Evolutionary conservation across 1,284 basidiomycete species (phyloP).

Genomic region (Sporisorium iseilematis-ciliati): DNA sequence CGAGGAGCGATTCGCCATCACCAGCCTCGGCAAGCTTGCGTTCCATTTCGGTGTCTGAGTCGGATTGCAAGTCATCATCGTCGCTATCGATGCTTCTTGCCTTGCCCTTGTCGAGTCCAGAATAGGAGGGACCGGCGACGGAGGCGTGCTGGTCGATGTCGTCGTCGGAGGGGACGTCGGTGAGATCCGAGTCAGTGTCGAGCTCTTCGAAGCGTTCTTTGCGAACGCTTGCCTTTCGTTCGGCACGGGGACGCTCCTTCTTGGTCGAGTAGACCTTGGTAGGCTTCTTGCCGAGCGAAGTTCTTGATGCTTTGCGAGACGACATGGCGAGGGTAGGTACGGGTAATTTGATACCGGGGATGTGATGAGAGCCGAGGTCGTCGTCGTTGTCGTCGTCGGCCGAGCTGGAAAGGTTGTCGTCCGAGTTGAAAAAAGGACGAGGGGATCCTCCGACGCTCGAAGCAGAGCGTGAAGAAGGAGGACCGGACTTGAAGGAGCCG

Average conservation of each 20-base stretch:
- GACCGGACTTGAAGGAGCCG: conserved; percentile 33
- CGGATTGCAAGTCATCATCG: conserved; percentile 38
- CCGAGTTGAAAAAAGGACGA: conserved; percentile 39
- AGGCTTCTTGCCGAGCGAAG: conserved; percentile 29
- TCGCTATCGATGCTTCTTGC: conserved; percentile 47
- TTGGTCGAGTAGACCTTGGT: conserved; percentile 44
- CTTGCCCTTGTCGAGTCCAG: conserved; percentile 42
- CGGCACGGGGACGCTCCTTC: conserved; percentile 47
- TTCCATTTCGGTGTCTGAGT: conserved; percentile 66
- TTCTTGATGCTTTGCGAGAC: conserved; percentile 37
- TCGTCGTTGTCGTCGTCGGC: conserved; percentile 45
- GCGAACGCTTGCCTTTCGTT: conserved; percentile 61
- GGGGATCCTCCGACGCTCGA: conserved; percentile 48
- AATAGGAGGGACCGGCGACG: conserved; percentile 26
- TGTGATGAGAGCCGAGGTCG: conserved; percentile 47
- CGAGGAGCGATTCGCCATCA: conserved; percentile 67
- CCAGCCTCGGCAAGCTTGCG: conserved; percentile 65
- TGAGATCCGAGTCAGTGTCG: conserved; percentile 54
- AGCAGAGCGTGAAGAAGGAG: conserved; percentile 40
- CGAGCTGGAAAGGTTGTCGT: conserved; percentile 45
- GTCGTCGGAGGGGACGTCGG: conserved; percentile 49
- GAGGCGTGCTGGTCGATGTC: conserved; percentile 18
- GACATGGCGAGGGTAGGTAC: conserved; percentile 54
- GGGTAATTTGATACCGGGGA: conserved; percentile 56
- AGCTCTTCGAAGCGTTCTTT: conserved; percentile 61